A percentile compares a stretch with the other conserved stretches of the same genome.
Evolutionary conservation across 2,329 filamentous ascomycete genomes (phyloP).

Genomic region (Microthyrium microscopicum): DNA sequence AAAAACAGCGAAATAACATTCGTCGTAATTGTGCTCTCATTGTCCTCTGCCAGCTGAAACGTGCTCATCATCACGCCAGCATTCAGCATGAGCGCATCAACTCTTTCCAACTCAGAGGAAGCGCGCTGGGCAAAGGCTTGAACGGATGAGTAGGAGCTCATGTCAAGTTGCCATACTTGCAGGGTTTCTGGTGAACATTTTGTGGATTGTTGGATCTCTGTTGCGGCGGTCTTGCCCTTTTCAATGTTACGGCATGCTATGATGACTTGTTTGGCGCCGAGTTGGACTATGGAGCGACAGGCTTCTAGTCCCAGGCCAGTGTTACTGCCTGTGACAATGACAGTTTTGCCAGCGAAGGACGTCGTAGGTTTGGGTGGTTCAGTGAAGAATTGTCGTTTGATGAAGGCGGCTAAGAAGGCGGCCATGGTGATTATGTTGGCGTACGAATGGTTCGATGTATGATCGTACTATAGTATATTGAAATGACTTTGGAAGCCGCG

Average conservation of each 20-base stretch:
- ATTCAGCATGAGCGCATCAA: slow-evolving; percentile 24
- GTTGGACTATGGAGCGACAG: slow-evolving; percentile 23
- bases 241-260: slow-evolving; percentile 26
- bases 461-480: too few relatives aligned
- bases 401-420: too few relatives aligned
- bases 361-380: slow-evolving; percentile 14
- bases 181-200: slow-evolving; percentile 16
- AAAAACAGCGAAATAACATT: slow-evolving; percentile 25
- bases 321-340: slow-evolving; percentile 34
- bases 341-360: slow-evolving; percentile 21
- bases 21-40: slow-evolving; percentile 20
- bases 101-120: slow-evolving; percentile 11
- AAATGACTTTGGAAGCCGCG: too few relatives aligned
- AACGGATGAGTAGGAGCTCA: slow-evolving; percentile 23
- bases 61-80: slow-evolving; percentile 18
- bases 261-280: slow-evolving; percentile 26
- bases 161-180: slow-evolving; percentile 30
- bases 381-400: background rate
- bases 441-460: too few relatives aligned
- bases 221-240: slow-evolving; percentile 28
- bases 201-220: slow-evolving; percentile 21
- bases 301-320: slow-evolving; percentile 31
- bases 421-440: too few relatives aligned
- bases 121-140: slow-evolving; percentile 16
- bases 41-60: slow-evolving; percentile 15